These are phyloP conservation scores for Phytophthora pistaciae DNA, from an alignment of 352 stramenopile genomes.

Conservation along the genomic window DNA sequence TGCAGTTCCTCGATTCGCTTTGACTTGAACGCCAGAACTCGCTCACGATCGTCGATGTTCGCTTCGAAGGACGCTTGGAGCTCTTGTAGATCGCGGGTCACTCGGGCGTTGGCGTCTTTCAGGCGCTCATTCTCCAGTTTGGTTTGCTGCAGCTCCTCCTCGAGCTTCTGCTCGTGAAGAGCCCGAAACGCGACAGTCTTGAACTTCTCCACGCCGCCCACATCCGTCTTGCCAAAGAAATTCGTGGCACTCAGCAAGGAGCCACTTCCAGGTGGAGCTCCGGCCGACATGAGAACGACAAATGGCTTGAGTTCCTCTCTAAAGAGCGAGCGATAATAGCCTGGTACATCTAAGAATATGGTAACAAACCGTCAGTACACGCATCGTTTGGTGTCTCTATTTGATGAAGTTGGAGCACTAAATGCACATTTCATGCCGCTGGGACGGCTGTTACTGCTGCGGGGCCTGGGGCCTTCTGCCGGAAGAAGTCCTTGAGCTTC, in stretches of 20 bases:
- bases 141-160: constrained; percentile 61
- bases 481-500: constrained; percentile 57
- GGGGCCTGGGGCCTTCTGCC: constrained; percentile 19
- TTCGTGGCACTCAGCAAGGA: constrained; percentile 47
- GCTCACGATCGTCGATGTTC: constrained; percentile 77
- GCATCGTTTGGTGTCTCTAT: not conserved
- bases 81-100: constrained; percentile 49
- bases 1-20: constrained; percentile 73
- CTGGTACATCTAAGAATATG: no score
- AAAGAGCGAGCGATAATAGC: no score
- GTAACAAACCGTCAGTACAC: no score
- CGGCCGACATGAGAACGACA: constrained; percentile 21
- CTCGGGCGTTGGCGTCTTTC: constrained; percentile 38
- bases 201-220: constrained; percentile 68
- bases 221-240: constrained; percentile 66
- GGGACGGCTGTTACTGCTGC: constrained; percentile 9
- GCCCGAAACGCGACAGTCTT: constrained; percentile 67
- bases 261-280: not conserved
- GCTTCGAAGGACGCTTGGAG: constrained; percentile 50
- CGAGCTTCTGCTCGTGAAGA: constrained; percentile 73
- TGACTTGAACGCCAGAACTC: constrained; percentile 70
- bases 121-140: constrained; percentile 53
- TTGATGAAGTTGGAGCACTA: not conserved
- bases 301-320: no score
- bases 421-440: constrained; percentile 1